Evolutionary conservation across 371 early-diverging fungal genomes (phyloP).

Genomic region (Mortierella sp.): DNA sequence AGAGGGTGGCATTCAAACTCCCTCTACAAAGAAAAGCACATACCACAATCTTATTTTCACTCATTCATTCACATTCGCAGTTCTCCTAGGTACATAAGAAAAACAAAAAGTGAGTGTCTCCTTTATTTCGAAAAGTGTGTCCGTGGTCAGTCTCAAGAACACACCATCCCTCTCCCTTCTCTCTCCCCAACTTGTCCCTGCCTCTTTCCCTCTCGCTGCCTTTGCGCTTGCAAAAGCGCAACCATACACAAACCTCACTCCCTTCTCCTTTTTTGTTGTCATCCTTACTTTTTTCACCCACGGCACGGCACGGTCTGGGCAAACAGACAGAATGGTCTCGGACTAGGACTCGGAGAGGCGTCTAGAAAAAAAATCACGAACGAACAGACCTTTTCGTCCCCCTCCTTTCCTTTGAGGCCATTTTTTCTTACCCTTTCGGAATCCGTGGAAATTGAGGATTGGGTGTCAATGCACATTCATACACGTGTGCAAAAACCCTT

Average conservation of each 20-base stretch:
- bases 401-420: too few relatives aligned
- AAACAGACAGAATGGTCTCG: not conserved
- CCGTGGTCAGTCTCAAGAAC: not conserved
- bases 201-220: not conserved
- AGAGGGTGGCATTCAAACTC: not conserved
- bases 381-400: not conserved
- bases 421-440: not conserved
- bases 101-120: not conserved
- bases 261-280: not conserved
- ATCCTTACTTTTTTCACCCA: not conserved
- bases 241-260: not conserved
- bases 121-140: slow-evolving; percentile 9
- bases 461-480: not conserved
- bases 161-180: not conserved
- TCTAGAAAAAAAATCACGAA: not conserved
- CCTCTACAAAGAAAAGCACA: not conserved
- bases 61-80: not conserved
- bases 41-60: not conserved
- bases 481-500: not conserved
- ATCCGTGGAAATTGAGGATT: not conserved
- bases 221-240: not conserved
- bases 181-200: not conserved
- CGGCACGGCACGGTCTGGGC: not conserved
- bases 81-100: not conserved
- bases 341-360: not conserved